Base-by-base conservation (phyloP, 2,329 filamentous ascomycete genomes). In the Scedosporium minutisporum region DNA sequence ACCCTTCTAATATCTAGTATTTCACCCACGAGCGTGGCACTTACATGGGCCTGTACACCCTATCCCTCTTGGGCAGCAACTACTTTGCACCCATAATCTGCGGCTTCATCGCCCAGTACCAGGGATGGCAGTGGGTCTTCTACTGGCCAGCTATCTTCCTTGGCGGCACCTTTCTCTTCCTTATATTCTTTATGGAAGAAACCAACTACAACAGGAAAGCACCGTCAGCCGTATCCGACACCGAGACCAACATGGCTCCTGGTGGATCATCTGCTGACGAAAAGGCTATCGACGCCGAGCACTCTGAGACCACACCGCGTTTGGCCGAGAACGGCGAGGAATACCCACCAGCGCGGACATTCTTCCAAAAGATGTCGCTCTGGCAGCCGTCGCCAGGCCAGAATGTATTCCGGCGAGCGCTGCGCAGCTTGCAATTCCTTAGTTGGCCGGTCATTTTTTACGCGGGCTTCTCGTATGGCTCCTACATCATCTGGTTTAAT, bases 101-200 rank as follows among this genome's bases (percentile, higher is more conserved):
- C 38, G 77, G 77, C 53, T 78, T 78, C 64, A 78, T 79, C 63
- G 76, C 74, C 21, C 75, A 78, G 12, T 69, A 72, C 4, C 68
- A 75, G 61, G 75, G 75, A 10, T 77, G 73, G 67, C 68, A 70
- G 61, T 77, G 76, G 76, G 74, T 76, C 2, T 77, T 79, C 66
- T 78, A 77, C 69, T 75, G 75, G 68, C 72, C 75, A 3, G 71
- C 72, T 3, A 74, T 78, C 38, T 75, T 78, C 62, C 71, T 72
- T 58, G 74, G 66, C 1, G 70, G 66, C 0, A 71, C 70, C 3
- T 72, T 72, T 12, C 48, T 77, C 0, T 73, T 78, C 41, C 63
- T 78, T 0, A 83, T 86, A 67, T 72, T 86, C 64, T 81, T 86
- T 67, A 81, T 85, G 64, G 83, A 86, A 65, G 84, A 87, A 68